Percentiles rank a stretch among this genome's conserved stretches.
phyloP scores from a whole-genome alignment of 352 stramenopile genomes.

The Phytophthora boehmeriae region DNA sequence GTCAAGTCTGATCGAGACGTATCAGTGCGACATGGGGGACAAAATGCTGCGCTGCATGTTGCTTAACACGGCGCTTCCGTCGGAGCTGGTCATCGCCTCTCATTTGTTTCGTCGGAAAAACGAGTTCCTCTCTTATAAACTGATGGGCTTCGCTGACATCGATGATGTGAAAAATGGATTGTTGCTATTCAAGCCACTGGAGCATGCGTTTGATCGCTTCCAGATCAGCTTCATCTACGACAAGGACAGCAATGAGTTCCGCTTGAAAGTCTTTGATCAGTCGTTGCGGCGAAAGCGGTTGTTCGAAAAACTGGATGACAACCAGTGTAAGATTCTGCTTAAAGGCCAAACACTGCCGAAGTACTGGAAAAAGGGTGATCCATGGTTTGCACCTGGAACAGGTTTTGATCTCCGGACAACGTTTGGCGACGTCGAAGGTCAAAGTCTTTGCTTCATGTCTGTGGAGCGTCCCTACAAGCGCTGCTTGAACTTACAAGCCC shows the following conservation, averaged over 20 bases:
- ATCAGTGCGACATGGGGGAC: neutral
- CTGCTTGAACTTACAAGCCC: neutral
- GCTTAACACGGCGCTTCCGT: neutral
- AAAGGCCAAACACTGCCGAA: neutral
- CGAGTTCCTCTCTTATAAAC: neutral
- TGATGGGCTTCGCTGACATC: neutral
- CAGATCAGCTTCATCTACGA: constrained; percentile 1
- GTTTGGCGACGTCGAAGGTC: neutral
- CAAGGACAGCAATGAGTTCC: neutral
- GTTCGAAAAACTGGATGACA: neutral
- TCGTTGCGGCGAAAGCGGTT: neutral
- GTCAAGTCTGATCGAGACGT: no score
- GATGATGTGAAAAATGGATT: neutral
- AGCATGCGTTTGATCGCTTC: neutral
- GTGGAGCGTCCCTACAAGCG: neutral
- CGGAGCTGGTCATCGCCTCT: neutral
- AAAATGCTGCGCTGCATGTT: neutral
- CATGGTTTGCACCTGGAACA: neutral
- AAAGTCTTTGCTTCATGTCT: neutral
- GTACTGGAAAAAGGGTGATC: no score
- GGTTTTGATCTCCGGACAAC: neutral
- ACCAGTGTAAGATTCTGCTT: neutral
- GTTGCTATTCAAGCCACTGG: neutral
- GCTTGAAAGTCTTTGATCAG: neutral
- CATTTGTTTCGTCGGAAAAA: neutral